Percentiles rank a stretch among this genome's conserved stretches.
These are phyloP conservation scores for Juglanconis sp. DNA, from an alignment of 2,329 filamentous ascomycete genomes.

Conservation along the genomic window DNA sequence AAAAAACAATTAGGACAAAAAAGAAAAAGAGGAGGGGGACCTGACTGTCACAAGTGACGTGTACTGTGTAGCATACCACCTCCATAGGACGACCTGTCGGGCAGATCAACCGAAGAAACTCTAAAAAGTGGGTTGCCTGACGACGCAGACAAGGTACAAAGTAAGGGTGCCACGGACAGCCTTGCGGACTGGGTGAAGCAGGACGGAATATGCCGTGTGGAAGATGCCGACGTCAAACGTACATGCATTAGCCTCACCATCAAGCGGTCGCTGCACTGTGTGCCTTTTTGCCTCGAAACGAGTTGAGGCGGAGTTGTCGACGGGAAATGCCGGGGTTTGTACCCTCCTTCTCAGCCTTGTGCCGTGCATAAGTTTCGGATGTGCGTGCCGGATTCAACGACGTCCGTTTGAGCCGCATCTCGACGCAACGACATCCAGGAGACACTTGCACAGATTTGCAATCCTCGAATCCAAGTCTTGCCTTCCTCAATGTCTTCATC, in stretches of 20 bases:
- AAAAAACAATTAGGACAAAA: too few species aligned
- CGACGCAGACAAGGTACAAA: too few species aligned
- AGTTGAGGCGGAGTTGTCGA: background rate
- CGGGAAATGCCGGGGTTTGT: background rate
- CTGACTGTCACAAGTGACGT: too few species aligned
- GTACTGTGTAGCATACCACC: too few species aligned
- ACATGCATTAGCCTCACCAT: background rate
- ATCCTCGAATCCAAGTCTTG: background rate
- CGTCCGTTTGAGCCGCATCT: background rate
- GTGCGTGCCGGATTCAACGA: background rate
- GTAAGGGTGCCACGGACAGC: too few species aligned
- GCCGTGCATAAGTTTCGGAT: background rate
- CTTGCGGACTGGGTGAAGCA: too few species aligned
- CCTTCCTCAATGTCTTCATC: slow-evolving; percentile 6
- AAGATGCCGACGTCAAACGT: background rate
- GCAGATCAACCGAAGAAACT: too few species aligned
- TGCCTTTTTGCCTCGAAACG: background rate
- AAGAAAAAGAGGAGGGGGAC: too few species aligned
- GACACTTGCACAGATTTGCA: background rate
- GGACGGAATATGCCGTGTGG: background rate
- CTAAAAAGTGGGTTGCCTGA: too few species aligned
- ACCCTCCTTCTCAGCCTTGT: background rate
- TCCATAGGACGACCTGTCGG: too few species aligned
- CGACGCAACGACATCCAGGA: background rate
- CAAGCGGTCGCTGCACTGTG: background rate